phyloP scores from a whole-genome alignment of 305 asterid genomes.

The Fraxinus velutina region DNA sequence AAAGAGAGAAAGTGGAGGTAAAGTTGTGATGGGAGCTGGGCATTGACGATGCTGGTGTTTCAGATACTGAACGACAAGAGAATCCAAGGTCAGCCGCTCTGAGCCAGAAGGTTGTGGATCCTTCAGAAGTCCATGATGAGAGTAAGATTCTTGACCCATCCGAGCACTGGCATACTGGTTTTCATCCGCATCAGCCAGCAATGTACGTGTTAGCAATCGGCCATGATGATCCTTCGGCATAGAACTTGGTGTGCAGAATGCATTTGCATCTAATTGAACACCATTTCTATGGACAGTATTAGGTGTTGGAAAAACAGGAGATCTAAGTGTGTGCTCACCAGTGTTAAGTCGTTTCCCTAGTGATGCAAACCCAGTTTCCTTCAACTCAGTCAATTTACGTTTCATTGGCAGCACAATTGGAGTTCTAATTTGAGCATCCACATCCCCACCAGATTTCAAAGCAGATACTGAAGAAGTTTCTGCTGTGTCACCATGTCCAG shows the following conservation, averaged over 20 bases:
- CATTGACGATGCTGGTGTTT: slow-evolving; percentile 99
- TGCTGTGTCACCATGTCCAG: slow-evolving; percentile 34
- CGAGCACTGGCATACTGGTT: slow-evolving; percentile 29
- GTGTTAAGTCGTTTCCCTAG: slow-evolving; percentile 66
- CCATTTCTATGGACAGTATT: slow-evolving; percentile 44
- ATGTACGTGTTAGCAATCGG: slow-evolving; percentile 34
- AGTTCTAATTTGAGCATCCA: slow-evolving; percentile 53
- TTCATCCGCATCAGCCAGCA: slow-evolving; percentile 53
- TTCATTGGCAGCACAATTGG: slow-evolving; percentile 80
- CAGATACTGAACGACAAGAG: slow-evolving; percentile 86
- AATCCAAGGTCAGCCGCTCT: slow-evolving; percentile 65
- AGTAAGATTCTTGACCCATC: slow-evolving; percentile 36
- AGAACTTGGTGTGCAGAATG: slow-evolving; percentile 44
- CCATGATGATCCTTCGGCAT: slow-evolving; percentile 48
- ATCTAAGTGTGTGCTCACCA: slow-evolving; percentile 55
- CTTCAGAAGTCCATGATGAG: slow-evolving; percentile 49
- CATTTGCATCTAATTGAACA: slow-evolving; percentile 36
- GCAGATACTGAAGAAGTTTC: slow-evolving; percentile 52
- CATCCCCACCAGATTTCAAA: slow-evolving; percentile 46
- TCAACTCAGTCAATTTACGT: slow-evolving; percentile 67
- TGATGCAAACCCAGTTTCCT: slow-evolving; percentile 46
- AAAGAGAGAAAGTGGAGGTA: slow-evolving; percentile 93
- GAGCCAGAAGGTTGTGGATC: slow-evolving; percentile 61
- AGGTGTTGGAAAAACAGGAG: slow-evolving; percentile 61
- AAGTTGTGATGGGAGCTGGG: slow-evolving; percentile 95